Evolutionary conservation across 495 filamentous ascomycete genomes (phyloP).

Genomic region (Aspergillus diversus): DNA sequence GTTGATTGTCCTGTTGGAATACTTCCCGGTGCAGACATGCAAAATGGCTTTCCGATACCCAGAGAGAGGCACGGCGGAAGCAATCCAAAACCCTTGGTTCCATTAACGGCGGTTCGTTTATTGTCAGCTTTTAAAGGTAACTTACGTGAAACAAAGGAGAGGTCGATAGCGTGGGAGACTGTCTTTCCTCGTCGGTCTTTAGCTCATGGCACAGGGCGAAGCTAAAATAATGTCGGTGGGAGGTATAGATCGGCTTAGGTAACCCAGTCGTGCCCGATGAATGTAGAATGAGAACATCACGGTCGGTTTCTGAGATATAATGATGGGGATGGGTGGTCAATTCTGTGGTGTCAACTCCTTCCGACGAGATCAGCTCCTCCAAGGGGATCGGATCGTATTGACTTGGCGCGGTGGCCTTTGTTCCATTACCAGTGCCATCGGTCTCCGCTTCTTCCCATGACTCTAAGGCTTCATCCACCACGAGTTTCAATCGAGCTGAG

Average conservation of each 20-base stretch:
- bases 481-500: conserved; percentile 9
- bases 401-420: conserved; percentile 1
- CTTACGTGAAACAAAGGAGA: conserved; percentile 43
- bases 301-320: conserved; percentile 30
- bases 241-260: conserved; percentile 47
- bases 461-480: conserved; percentile 16
- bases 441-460: conserved; percentile 11
- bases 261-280: conserved; percentile 52
- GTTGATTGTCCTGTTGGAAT: conserved; percentile 37
- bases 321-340: not conserved
- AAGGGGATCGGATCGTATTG: not conserved
- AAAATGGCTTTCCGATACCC: conserved; percentile 43
- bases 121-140: not conserved
- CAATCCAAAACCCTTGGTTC: conserved; percentile 39
- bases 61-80: conserved; percentile 46
- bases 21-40: conserved; percentile 33
- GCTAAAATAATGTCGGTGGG: conserved; percentile 48
- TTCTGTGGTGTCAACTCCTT: not conserved
- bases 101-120: not conserved
- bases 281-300: conserved; percentile 48
- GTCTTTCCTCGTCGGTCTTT: conserved; percentile 24
- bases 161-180: conserved; percentile 38
- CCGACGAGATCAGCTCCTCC: not conserved
- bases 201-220: conserved; percentile 44
- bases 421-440: too few species aligned